Evolutionary conservation across 306 rosid species (phyloP).

Genomic region (Morella rubra): DNA sequence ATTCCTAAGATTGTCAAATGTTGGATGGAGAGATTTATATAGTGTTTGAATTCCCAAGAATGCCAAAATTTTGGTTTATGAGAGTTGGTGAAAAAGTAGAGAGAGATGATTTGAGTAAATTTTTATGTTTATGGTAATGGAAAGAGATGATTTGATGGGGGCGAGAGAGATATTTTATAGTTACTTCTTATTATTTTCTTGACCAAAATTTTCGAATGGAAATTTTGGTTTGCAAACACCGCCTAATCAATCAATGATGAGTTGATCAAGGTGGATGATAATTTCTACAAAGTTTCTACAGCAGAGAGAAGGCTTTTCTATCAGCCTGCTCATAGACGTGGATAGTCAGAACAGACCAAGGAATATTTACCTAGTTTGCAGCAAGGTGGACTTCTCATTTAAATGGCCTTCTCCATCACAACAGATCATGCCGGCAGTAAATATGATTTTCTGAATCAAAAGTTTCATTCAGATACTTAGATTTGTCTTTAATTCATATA

Average conservation of each 20-base stretch:
- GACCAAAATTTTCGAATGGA: too few relatives aligned
- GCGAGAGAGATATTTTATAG: too few relatives aligned
- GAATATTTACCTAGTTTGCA: slow-evolving; percentile 77
- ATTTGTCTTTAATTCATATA: slow-evolving; percentile 6
- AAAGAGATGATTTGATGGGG: too few relatives aligned
- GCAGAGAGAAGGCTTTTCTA: not conserved
- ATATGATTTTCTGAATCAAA: slow-evolving; percentile 71
- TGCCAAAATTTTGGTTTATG: too few relatives aligned
- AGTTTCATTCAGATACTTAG: slow-evolving; percentile 27
- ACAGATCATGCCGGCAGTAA: slow-evolving; percentile 83
- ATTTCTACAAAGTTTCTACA: not conserved
- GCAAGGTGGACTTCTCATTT: slow-evolving; percentile 80
- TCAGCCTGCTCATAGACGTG: slow-evolving; percentile 1
- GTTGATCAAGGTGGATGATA: not conserved
- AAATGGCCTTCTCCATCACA: slow-evolving; percentile 91
- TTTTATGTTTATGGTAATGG: too few relatives aligned
- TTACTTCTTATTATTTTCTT: too few relatives aligned
- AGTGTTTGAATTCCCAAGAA: too few relatives aligned
- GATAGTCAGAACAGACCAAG: not conserved
- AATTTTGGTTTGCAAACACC: too few relatives aligned
- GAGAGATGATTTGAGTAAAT: too few relatives aligned
- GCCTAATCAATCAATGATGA: not conserved
- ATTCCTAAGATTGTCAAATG: not conserved
- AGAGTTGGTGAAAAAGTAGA: too few relatives aligned
- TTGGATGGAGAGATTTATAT: not conserved